Evolutionary conservation across 352 stramenopile genomes (phyloP), one percentile per base, ranked within the genome.

Genomic region (Phytophthora sansomeana): DNA sequence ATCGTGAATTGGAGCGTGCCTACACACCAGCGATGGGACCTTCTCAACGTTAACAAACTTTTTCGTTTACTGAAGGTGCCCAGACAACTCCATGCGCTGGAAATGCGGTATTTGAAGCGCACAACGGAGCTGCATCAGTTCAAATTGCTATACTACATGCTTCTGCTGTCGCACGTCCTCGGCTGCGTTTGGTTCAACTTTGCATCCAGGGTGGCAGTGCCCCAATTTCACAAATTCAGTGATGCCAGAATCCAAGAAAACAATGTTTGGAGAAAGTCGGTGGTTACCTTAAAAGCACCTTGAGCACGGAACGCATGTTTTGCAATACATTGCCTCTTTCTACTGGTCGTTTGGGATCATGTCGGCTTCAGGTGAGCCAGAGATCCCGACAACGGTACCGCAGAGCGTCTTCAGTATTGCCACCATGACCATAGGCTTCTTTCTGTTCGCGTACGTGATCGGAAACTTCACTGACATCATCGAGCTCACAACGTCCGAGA

Each of bases 151-250:
- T 92, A 90, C 70, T 92, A 90, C 61, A 87, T 74, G 0, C 90
- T 90, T 43, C 57, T 92, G 50, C 58, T 92, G 0, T 80, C 76
- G 2, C 83, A 90, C 32, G 58, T 83, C 6, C 74, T 87, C 1
- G 81, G 69, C 1, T 87, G 81, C 44, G 75, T 87, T n/a, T 92
- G 81, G 83, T 90, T 90, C 57, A 84, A 90, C 51, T 92, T 71
- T 16, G 61, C 61, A 2, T 78, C 69, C 3, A 73, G 71, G 30
- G 65, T 66, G 28, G 66, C 72, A 4, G 59, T 75, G 5, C n/a
- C 73, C 1, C n/a, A 72, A 72, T 19, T 71, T 63, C 8, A 60
- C 55, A 7, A 53, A 53, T 14, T 41, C 52, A 1, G 6, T 53
- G 19, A 6, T 53, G 14, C n/a, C n/a, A n/a, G n/a, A n/a, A n/a